phyloP scores from a whole-genome alignment of 2,329 filamentous ascomycete species.

The Zymoseptoria passerinii region DNA sequence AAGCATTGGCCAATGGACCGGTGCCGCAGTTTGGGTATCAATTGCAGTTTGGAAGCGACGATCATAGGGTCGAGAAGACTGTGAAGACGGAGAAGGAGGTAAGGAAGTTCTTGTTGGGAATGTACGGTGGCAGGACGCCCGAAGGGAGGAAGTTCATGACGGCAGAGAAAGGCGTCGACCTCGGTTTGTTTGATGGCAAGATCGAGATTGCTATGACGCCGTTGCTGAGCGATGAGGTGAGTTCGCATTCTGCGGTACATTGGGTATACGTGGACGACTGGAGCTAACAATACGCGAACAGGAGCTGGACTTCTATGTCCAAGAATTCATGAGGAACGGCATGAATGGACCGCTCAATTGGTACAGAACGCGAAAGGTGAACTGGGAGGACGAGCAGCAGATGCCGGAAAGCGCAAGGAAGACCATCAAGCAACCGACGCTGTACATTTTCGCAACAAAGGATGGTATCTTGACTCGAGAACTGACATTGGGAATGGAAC shows the following conservation, averaged over 20 bases:
- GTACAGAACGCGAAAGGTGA: conserved; percentile 66
- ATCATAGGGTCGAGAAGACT: conserved; percentile 47
- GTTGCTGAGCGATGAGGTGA: conserved; percentile 54
- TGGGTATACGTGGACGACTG: not conserved
- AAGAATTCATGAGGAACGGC: conserved; percentile 62
- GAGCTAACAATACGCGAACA: conserved; percentile 11
- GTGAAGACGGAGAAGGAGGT: conserved; percentile 46
- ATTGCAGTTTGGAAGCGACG: conserved; percentile 55
- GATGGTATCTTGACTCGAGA: conserved; percentile 66
- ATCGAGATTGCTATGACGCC: conserved; percentile 45
- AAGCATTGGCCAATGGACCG: conserved; percentile 49
- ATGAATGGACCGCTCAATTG: conserved; percentile 61
- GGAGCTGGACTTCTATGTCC: conserved; percentile 69
- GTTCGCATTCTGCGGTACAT: conserved; percentile 9
- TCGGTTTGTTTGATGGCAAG: conserved; percentile 41
- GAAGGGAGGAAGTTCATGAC: conserved; percentile 52
- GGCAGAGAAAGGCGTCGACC: conserved; percentile 52
- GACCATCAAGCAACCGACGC: conserved; percentile 42
- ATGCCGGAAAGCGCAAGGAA: conserved; percentile 15
- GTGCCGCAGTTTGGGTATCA: conserved; percentile 76
- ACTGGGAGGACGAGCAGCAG: conserved; percentile 64
- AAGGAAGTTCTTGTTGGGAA: conserved; percentile 58
- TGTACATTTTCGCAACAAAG: conserved; percentile 65
- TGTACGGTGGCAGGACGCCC: conserved; percentile 60
- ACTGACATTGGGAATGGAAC: conserved; percentile 65